These are phyloP conservation scores for Brassica cretica DNA, from an alignment of 345 rosid genomes.

Conservation along the genomic window DNA sequence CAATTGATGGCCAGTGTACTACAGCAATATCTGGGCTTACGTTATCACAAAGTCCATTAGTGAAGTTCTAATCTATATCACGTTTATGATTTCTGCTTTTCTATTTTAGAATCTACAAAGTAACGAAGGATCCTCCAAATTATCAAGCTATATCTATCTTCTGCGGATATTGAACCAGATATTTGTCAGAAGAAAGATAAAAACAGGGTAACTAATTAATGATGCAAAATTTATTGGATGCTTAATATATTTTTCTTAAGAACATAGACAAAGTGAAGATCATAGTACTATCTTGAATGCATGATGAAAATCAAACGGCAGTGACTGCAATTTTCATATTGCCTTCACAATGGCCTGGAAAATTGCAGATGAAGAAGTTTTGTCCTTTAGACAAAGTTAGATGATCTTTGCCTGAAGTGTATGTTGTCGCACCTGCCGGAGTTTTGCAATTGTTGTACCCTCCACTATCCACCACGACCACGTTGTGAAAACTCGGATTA, in stretches of 20 bases:
- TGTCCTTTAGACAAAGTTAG: conserved; percentile 52
- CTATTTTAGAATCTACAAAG: not conserved
- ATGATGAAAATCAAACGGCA: conserved; percentile 32
- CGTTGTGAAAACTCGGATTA: conserved; percentile 47
- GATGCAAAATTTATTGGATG: conserved; percentile 25
- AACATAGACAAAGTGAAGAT: conserved; percentile 11
- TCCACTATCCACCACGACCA: conserved; percentile 44
- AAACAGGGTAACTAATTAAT: not conserved
- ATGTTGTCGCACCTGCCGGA: conserved; percentile 41
- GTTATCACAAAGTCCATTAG: not conserved
- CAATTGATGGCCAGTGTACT: not conserved
- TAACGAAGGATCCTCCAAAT: not conserved
- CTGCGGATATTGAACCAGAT: not conserved
- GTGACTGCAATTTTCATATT: conserved; percentile 56
- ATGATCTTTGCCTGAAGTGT: conserved; percentile 50
- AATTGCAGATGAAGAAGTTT: conserved; percentile 52
- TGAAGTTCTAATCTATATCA: not conserved
- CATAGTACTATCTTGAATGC: conserved; percentile 7
- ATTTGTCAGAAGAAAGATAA: not conserved
- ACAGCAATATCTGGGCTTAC: not conserved
- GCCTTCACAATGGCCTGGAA: conserved; percentile 46
- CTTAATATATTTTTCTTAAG: not conserved
- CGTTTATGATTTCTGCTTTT: not conserved
- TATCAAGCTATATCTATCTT: not conserved
- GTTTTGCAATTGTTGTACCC: conserved; percentile 45